A percentile compares a stretch with the other conserved stretches of the same genome.
These are phyloP conservation scores for Noccaea bulbosa DNA, from an alignment of 345 rosid genomes.

Conservation along the genomic window DNA sequence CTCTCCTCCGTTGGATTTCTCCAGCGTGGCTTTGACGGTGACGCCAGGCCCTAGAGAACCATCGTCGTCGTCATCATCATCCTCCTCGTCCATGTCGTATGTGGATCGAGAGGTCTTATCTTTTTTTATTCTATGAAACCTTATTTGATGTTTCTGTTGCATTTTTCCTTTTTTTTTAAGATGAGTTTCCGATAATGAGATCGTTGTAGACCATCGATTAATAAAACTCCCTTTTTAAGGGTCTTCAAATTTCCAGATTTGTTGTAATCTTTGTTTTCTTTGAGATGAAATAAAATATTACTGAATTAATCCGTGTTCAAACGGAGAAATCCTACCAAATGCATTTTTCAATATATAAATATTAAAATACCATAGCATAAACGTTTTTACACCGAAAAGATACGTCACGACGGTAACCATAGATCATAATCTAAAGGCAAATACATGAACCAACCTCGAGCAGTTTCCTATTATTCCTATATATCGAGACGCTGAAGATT, in stretches of 20 bases:
- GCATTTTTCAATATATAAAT: background rate
- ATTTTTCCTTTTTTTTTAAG: background rate
- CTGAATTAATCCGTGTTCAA: background rate
- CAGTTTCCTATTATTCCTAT: constrained; percentile 39
- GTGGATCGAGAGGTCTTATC: too few relatives aligned
- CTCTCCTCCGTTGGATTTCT: constrained; percentile 45
- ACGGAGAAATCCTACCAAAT: constrained; percentile 2
- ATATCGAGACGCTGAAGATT: constrained; percentile 75
- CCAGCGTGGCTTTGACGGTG: constrained; percentile 48
- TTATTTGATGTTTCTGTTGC: too few relatives aligned
- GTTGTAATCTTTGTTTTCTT: background rate
- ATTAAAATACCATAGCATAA: background rate
- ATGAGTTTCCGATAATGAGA: background rate
- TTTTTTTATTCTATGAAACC: too few relatives aligned
- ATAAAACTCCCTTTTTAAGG: background rate
- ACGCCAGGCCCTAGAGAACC: constrained; percentile 34
- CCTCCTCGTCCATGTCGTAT: too few relatives aligned
- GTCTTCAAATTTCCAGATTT: background rate
- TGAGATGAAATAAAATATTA: background rate
- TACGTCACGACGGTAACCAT: background rate
- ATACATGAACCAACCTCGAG: background rate
- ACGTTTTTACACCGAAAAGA: constrained; percentile 27
- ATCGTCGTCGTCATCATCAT: background rate
- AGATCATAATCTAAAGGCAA: background rate
- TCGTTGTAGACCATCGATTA: constrained; percentile 1